Evolutionary conservation across 768 basidiomycete genomes (phyloP).

Genomic region (Trametes cubensis): DNA sequence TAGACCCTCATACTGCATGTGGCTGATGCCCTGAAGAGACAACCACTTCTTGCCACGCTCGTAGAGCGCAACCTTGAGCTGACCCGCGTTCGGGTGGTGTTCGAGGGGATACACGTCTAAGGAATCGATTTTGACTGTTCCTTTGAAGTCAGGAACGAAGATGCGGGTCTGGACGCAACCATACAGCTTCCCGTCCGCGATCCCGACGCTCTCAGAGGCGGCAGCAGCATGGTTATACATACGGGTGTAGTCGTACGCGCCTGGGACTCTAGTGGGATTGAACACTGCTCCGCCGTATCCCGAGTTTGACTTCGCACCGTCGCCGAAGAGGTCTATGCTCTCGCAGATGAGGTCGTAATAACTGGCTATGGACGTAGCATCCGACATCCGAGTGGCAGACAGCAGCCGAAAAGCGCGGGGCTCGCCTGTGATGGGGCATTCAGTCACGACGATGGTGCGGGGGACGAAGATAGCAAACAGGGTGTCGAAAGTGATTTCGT

Average conservation of each 20-base stretch:
- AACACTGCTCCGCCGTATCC: background rate
- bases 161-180: conserved; percentile 33
- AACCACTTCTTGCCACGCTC: conserved; percentile 60
- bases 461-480: conserved; percentile 60
- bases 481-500: conserved; percentile 60
- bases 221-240: no score
- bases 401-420: conserved; percentile 52
- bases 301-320: conserved; percentile 9
- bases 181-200: conserved; percentile 31
- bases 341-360: conserved; percentile 52
- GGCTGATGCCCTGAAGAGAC: conserved; percentile 52
- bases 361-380: conserved; percentile 36
- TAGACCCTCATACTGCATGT: conserved; percentile 41
- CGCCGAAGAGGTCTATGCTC: conserved; percentile 54
- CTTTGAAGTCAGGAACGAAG: conserved; percentile 41
- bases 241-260: background rate
- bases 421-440: conserved; percentile 54
- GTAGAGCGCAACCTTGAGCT: conserved; percentile 41
- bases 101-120: conserved; percentile 56
- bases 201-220: no score
- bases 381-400: conserved; percentile 38
- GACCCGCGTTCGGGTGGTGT: conserved; percentile 47
- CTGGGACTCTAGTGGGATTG: background rate
- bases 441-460: conserved; percentile 50
- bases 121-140: conserved; percentile 52